Evolutionary conservation across 805 yeast genomes (phyloP).

Genomic region (Komagataella phaffii): DNA sequence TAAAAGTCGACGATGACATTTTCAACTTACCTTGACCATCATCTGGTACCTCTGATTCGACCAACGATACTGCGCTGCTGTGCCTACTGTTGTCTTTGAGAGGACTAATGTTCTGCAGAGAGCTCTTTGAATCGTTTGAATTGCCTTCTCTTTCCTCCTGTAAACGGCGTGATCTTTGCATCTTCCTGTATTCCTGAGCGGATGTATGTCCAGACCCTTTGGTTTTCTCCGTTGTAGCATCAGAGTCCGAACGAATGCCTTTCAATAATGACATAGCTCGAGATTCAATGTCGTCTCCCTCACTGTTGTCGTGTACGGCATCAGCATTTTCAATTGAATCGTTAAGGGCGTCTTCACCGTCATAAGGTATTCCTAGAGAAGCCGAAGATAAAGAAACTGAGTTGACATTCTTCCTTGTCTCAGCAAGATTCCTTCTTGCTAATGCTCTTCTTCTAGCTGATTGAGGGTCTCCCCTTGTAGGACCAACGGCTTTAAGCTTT

Average conservation of each 20-base stretch:
- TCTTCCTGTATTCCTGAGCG: constrained; percentile 29
- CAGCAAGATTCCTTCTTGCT: constrained; percentile 43
- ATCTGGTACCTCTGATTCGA: not conserved
- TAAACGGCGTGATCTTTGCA: constrained; percentile 14
- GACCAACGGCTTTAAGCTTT: constrained; percentile 77
- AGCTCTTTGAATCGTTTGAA: not conserved
- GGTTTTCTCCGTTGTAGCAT: constrained; percentile 8
- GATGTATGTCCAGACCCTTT: constrained; percentile 20
- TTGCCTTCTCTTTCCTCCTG: constrained; percentile 10
- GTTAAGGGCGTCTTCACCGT: constrained; percentile 1
- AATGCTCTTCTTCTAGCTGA: constrained; percentile 73
- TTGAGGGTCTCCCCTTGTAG: constrained; percentile 61
- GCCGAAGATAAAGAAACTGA: constrained; percentile 2
- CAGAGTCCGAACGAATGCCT: constrained; percentile 33
- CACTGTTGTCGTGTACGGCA: constrained; percentile 9
- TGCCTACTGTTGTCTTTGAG: not conserved
- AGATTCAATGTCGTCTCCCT: constrained; percentile 29
- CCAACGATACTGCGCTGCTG: not conserved
- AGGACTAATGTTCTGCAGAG: not conserved
- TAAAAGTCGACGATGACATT: not conserved
- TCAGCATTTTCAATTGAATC: not conserved
- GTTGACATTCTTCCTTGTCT: constrained; percentile 6
- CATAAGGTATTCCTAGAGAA: not conserved
- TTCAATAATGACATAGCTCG: constrained; percentile 53
- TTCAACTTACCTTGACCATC: not conserved